Base-by-base conservation (phyloP, 306 rosid species). In the Trifolium repens region DNA sequence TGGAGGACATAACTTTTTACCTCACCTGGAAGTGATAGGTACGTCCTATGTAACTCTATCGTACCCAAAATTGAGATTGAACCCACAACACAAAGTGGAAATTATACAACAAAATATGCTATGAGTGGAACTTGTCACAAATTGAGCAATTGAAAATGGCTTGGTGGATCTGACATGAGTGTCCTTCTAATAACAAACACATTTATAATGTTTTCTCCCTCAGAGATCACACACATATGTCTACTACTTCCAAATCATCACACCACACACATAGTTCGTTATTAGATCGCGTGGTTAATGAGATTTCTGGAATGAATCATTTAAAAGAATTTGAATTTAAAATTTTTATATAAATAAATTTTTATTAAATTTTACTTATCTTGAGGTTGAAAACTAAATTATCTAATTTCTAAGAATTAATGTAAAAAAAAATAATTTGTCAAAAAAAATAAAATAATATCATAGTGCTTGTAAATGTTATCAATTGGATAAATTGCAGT, bases 101-200 rank as follows among this genome's bases (percentile, higher is more conserved):
- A 15, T 49, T 49, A 49, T 49, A 15, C 19, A 15, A 49, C 6
- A 13, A 49, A 49, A 49, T 14, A n/a, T 16, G 4, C 9, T n/a
- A 19, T n/a, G 22, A 16, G 24, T 52, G 57, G 57, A 52, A n/a
- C 4, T 8, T 17, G 54, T 49, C 17, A 15, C 17, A 7, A 52
- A 7, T 52, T 2, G 8, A 52, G 4, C 57, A 52, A 52, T 24
- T 52, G 57, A 52, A 50, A n/a, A 50, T 50, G 71, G 64, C 78
- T 84, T 75, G 62, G 79, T 79, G 81, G 66, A 71, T 75, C 65
- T 32, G 72, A 84, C 72, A 58, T 65, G 11, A 59, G 63, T 82
- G 87, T 86, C 87, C 76, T 32, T 32, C 6, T 75, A 72, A 75
- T 62, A 37, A 78, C 72, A 75, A 62, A 82, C 86, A 84, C 59